These are phyloP conservation scores for Oryza nivara DNA, from an alignment of 176 grass and related monocot species.

Conservation along the genomic window DNA sequence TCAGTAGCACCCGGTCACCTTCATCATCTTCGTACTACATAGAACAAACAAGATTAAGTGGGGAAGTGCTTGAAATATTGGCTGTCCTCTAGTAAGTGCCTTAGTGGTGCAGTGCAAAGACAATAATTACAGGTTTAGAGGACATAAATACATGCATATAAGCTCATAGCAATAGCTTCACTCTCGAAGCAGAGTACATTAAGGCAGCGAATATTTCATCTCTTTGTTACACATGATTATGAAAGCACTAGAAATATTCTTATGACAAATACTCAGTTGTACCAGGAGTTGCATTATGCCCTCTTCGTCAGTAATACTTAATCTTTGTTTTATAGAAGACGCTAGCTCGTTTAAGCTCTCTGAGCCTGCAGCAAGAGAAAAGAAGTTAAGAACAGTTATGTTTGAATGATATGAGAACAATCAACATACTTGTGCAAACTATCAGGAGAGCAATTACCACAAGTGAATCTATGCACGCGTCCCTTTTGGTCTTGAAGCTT, in stretches of 20 bases:
- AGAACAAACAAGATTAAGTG: constrained; percentile 36
- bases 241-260: not conserved
- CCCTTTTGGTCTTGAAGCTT: constrained; percentile 84
- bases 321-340: constrained; percentile 65
- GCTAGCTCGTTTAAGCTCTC: constrained; percentile 75
- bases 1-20: constrained; percentile 82
- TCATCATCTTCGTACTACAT: constrained; percentile 97
- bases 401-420: not conserved
- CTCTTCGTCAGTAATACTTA: constrained; percentile 56
- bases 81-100: not conserved
- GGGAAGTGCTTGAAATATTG: not conserved
- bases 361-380: constrained; percentile 47
- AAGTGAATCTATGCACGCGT: constrained; percentile 82
- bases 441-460: constrained; percentile 54
- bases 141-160: constrained; percentile 16
- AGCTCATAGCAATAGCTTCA: not conserved
- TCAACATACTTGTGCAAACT: constrained; percentile 36
- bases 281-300: constrained; percentile 85
- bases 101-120: not conserved
- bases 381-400: constrained; percentile 37
- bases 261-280: constrained; percentile 38
- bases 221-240: constrained; percentile 18
- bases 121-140: constrained; percentile 9
- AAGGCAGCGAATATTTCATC: constrained; percentile 27
- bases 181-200: not conserved